Base-by-base conservation (phyloP, 176 grass and related monocot species). In the Cenchrus purpureus region DNA sequence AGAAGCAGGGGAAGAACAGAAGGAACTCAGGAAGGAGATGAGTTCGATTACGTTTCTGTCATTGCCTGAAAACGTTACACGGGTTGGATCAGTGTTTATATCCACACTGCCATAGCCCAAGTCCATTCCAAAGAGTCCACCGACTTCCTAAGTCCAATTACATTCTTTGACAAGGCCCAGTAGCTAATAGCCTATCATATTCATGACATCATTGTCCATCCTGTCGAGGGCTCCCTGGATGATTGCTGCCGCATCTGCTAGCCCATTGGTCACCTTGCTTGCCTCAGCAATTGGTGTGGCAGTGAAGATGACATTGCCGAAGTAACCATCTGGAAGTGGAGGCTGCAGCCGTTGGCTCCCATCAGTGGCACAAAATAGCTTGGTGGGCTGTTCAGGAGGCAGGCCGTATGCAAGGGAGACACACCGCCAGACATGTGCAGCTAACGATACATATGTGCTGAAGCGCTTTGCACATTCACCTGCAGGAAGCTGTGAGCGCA, bases 261-360 rank as follows among this genome's bases (percentile, higher is more conserved):
- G 44, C 2, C 76, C 70, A 19, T 65, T 19, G 7, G 73, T 68
- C 5, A 94, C 92, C 77, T 91, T 92, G 34, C 83, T 66, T 12
- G 86, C 90, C 40, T 90, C 65, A 0, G 86, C 86, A 55, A 92
- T 75, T 20, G 95, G 90, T 20, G 92, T 94, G 52, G 88, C 86
- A 0, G 90, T 94, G 90, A 97, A 97, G 65, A 97, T 92, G 7
- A 94, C 92, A 86, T 94, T 97, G 49, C 92, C 92, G 12, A 92
- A 94, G 65, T 97, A 97, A 53, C 88, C 95, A 15, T 92, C 82
- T 8, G 90, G 92, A 67, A 97, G 90, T 56, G 80, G 78, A 0
- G 92, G 92, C 4, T 70, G 91, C 29, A 94, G 54, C 15, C 86
- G 77, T 46, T 92, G 86, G 53, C 90, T 52, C 56, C 95, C 92